Conservation (phyloP, 768 basidiomycete genomes). For the Rhizopogon roseolus region DNA sequence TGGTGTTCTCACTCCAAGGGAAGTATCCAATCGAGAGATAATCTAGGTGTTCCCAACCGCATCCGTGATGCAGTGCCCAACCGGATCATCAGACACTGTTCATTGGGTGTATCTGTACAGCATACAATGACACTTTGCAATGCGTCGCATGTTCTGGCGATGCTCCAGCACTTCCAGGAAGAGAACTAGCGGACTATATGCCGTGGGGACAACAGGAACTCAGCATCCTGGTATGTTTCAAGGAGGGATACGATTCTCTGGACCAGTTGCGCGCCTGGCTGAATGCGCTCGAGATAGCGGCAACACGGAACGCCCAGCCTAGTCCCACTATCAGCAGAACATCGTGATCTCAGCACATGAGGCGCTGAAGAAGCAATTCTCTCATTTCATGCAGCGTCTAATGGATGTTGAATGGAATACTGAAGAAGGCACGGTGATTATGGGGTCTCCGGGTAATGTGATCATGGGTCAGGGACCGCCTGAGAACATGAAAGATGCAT, state of each 20-base stretch:
- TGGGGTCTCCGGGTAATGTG: conserved; percentile 20
- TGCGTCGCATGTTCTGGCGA: conserved; percentile 12
- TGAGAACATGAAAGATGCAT: not conserved
- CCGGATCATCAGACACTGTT: conserved; percentile 37
- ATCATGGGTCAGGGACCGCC: conserved; percentile 8
- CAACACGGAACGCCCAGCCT: not conserved
- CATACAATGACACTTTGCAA: conserved; percentile 7
- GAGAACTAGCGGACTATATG: conserved; percentile 29
- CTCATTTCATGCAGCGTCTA: conserved; percentile 15
- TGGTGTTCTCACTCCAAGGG: conserved; percentile 26
- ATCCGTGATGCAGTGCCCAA: conserved; percentile 35
- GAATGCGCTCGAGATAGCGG: conserved; percentile 17
- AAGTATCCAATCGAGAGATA: conserved; percentile 38
- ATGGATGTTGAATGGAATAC: conserved; percentile 34
- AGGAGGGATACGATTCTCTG: conserved; percentile 38
- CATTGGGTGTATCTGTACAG: conserved; percentile 46
- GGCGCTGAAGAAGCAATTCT: conserved; percentile 9
- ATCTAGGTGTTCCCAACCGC: conserved; percentile 37
- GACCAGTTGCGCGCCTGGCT: conserved; percentile 59
- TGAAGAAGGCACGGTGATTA: conserved; percentile 24
- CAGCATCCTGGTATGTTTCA: conserved; percentile 43
- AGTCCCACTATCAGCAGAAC: not conserved
- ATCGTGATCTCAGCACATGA: conserved; percentile 9
- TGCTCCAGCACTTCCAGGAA: conserved; percentile 37
- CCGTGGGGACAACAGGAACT: not conserved